phyloP scores from a whole-genome alignment of 495 filamentous ascomycete genomes.

The Neurospora africana region DNA sequence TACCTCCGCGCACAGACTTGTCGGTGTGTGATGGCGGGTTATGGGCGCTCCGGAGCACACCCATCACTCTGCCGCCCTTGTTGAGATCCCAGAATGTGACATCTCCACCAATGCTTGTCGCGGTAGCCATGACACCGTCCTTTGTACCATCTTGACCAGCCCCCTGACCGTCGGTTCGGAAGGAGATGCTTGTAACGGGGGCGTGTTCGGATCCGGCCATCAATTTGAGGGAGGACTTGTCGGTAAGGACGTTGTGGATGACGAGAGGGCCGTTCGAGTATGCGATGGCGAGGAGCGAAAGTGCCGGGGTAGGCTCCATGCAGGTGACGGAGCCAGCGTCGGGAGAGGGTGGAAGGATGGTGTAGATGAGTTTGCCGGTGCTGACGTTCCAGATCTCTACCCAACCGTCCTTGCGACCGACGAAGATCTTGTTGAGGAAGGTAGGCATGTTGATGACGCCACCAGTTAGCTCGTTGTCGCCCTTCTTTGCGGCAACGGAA shows the following conservation, averaged over 20 bases:
- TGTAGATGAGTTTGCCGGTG: conserved; percentile 80
- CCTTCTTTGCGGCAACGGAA: conserved; percentile 33
- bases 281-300: conserved; percentile 81
- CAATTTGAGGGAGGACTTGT: conserved; percentile 57
- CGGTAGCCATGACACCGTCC: conserved; percentile 79
- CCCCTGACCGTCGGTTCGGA: conserved; percentile 83
- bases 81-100: conserved; percentile 95
- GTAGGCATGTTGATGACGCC: conserved; percentile 77
- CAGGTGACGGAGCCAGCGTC: conserved; percentile 67
- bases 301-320: conserved; percentile 67
- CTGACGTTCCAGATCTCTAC: conserved; percentile 97
- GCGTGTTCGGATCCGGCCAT: conserved; percentile 46
- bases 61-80: conserved; percentile 68
- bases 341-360: conserved; percentile 58
- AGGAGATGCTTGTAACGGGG: conserved; percentile 70
- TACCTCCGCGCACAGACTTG: conserved; percentile 39
- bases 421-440: conserved; percentile 90
- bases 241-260: conserved; percentile 70
- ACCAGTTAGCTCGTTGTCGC: conserved; percentile 54
- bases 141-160: conserved; percentile 77
- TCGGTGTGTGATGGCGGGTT: conserved; percentile 49
- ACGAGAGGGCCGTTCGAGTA: conserved; percentile 67
- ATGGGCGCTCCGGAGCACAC: conserved; percentile 76
- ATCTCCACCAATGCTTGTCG: conserved; percentile 61
- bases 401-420: conserved; percentile 73